Percentiles rank a stretch among this genome's conserved stretches.
Evolutionary conservation across 2,329 filamentous ascomycete species (phyloP).

Genomic region (Hypoxylon sp.): DNA sequence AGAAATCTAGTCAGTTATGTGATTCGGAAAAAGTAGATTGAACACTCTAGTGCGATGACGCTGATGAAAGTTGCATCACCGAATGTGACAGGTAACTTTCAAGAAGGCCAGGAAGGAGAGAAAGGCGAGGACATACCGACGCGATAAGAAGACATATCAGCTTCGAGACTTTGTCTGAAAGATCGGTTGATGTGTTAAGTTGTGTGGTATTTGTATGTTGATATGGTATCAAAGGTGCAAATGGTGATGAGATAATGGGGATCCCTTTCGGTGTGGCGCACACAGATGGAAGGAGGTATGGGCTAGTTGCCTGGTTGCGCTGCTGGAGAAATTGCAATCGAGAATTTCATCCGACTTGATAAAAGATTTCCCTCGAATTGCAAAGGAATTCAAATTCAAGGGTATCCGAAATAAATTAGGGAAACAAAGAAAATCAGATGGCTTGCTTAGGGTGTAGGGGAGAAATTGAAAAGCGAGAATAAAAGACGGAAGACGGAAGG

Average conservation of each 20-base stretch:
- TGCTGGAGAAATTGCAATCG: not conserved
- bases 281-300: not conserved
- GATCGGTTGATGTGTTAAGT: slow-evolving; percentile 23
- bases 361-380: not conserved
- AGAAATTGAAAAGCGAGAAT: not conserved
- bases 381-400: not conserved
- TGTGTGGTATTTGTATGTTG: slow-evolving; percentile 11
- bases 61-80: slow-evolving; percentile 8
- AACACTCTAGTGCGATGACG: slow-evolving; percentile 23
- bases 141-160: slow-evolving; percentile 62
- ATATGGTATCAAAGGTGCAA: slow-evolving; percentile 5
- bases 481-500: too few species aligned
- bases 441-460: not conserved
- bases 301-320: not conserved
- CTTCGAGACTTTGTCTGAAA: slow-evolving; percentile 13
- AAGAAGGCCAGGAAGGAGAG: slow-evolving; percentile 10
- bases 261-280: slow-evolving; percentile 6
- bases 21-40: slow-evolving; percentile 24
- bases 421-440: slow-evolving; percentile 8
- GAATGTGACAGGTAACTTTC: slow-evolving; percentile 10
- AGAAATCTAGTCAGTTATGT: slow-evolving; percentile 39
- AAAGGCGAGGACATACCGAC: slow-evolving; percentile 57
- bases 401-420: not conserved
- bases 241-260: not conserved
- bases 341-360: not conserved